phyloP scores from a whole-genome alignment of 768 basidiomycete species.

The Cyclocybe aegerita region DNA sequence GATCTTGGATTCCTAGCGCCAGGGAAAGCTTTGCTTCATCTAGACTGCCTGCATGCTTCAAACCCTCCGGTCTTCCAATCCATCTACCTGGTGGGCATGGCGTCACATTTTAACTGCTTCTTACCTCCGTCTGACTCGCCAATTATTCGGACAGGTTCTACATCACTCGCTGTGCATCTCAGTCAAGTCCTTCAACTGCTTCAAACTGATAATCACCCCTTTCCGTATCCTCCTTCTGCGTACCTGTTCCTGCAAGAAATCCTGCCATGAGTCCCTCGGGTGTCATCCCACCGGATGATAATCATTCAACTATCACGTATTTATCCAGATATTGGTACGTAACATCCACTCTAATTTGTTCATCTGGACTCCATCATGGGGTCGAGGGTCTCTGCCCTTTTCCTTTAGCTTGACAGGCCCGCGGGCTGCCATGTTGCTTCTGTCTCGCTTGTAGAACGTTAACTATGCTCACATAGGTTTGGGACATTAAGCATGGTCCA shows the following conservation, averaged over 20 bases:
- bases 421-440: background rate
- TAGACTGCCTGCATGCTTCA: conserved; percentile 2
- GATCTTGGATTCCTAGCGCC: conserved; percentile 15
- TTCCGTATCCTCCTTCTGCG: conserved; percentile 8
- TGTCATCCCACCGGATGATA: conserved; percentile 16
- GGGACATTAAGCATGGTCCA: too few relatives aligned
- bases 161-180: too few relatives aligned
- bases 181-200: background rate
- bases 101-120: too few relatives aligned
- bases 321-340: conserved; percentile 16
- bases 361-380: conserved; percentile 6
- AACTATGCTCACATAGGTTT: too few relatives aligned
- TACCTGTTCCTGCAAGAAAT: conserved; percentile 13
- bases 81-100: background rate
- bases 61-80: conserved; percentile 4
- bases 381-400: conserved; percentile 7
- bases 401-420: background rate
- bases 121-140: too few relatives aligned
- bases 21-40: conserved; percentile 1
- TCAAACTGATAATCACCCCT: background rate
- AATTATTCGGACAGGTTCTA: too few relatives aligned
- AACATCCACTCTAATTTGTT: conserved; percentile 20
- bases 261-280: conserved; percentile 17
- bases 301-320: conserved; percentile 15
- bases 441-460: too few relatives aligned